phyloP scores from a whole-genome alignment of 176 grass and related monocot genomes.

The Alloteropsis semialata region DNA sequence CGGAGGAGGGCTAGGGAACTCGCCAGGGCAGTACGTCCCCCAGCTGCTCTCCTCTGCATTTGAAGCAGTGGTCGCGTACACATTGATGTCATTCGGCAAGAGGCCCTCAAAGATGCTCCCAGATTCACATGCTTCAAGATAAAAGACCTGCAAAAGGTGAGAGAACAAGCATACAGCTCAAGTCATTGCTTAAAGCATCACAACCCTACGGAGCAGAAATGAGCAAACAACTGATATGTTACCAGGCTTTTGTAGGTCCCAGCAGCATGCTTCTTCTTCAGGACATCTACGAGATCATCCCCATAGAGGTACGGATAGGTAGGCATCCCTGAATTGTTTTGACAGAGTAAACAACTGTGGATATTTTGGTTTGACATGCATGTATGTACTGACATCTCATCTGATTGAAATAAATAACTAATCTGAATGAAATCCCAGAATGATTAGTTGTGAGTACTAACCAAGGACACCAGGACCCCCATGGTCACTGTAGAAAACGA shows the following conservation, averaged over 20 bases:
- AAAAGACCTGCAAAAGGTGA: constrained; percentile 70
- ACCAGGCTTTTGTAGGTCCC: constrained; percentile 99
- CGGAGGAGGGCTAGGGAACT: constrained; percentile 55
- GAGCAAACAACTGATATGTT: constrained; percentile 24
- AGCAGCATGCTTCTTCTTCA: constrained; percentile 87
- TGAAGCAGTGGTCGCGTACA: constrained; percentile 94
- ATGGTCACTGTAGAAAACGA: constrained; percentile 93
- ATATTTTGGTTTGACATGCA: constrained; percentile 16
- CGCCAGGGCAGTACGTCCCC: constrained; percentile 92
- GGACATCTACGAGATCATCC: constrained; percentile 69
- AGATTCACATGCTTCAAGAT: constrained; percentile 98
- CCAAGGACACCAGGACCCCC: constrained; percentile 92
- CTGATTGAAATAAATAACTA: neutral
- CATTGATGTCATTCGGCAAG: constrained; percentile 70
- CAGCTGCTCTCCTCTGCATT: constrained; percentile 95
- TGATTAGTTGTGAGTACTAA: constrained; percentile 42
- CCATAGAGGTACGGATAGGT: constrained; percentile 91
- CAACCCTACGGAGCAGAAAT: constrained; percentile 18
- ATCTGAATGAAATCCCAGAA: constrained; percentile 14
- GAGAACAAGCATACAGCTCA: neutral
- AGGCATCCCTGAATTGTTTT: constrained; percentile 75
- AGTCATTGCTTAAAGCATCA: constrained; percentile 25
- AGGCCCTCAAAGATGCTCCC: constrained; percentile 96
- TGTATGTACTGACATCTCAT: neutral
- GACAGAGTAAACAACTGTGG: constrained; percentile 6